Percentiles rank a stretch among this genome's conserved stretches.
phyloP scores from a whole-genome alignment of 2,329 filamentous ascomycete genomes.

The Aspergillus novofumigatus region DNA sequence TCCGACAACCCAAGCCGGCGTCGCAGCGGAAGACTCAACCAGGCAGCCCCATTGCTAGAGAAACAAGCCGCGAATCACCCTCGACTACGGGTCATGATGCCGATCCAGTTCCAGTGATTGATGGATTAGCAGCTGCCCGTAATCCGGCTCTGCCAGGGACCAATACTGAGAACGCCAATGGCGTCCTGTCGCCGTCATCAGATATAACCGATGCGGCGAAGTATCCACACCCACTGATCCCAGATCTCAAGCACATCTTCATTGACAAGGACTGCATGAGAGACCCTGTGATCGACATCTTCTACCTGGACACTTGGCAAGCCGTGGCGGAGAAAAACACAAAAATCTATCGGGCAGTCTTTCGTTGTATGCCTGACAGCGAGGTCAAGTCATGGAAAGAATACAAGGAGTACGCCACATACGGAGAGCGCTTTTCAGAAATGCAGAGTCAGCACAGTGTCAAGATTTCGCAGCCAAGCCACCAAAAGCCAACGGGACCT shows the following conservation, averaged over 20 bases:
- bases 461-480: constrained; percentile 45
- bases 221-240: constrained; percentile 44
- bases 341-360: constrained; percentile 86
- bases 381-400: constrained; percentile 91
- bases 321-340: constrained; percentile 90
- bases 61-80: constrained; percentile 15
- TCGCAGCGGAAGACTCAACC: constrained; percentile 33
- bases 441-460: constrained; percentile 53
- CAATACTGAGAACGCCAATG: constrained; percentile 79
- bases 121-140: constrained; percentile 35
- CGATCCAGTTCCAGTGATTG: constrained; percentile 20
- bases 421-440: constrained; percentile 72
- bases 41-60: constrained; percentile 14
- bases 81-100: constrained; percentile 14
- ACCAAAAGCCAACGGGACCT: constrained; percentile 38
- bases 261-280: constrained; percentile 91
- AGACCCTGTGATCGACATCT: constrained; percentile 76
- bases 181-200: constrained; percentile 49
- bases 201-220: constrained; percentile 48
- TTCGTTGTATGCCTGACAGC: constrained; percentile 94
- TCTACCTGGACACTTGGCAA: constrained; percentile 86
- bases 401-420: constrained; percentile 79
- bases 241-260: constrained; percentile 68
- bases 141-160: constrained; percentile 68
- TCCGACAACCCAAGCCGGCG: constrained; percentile 48